A percentile compares a stretch with the other conserved stretches of the same genome.
Conservation (phyloP, 768 basidiomycete genomes). For the Trametes sanguinea region DNA sequence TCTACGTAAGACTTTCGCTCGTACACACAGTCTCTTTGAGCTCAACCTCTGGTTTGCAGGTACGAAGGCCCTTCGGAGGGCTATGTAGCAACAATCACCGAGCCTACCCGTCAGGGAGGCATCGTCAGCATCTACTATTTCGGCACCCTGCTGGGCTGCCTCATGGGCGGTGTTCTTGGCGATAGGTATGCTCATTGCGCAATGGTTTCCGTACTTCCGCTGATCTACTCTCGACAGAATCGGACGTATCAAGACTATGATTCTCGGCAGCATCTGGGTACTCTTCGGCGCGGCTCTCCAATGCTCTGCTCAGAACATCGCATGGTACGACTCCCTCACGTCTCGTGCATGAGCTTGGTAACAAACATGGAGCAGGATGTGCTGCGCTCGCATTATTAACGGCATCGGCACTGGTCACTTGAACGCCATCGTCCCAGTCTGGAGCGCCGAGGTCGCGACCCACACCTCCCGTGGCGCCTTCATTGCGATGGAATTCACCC, state of each 20-base stretch:
- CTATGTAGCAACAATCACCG: conserved; percentile 44
- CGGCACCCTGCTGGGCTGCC: conserved; percentile 43
- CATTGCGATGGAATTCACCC: conserved; percentile 46
- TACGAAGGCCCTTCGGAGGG: conserved; percentile 44
- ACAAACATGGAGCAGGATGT: conserved; percentile 39
- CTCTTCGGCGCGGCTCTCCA: conserved; percentile 45
- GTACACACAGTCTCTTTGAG: neutral
- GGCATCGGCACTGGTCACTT: conserved; percentile 47
- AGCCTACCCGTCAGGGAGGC: conserved; percentile 46
- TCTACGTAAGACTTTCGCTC: conserved; percentile 31
- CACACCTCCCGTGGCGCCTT: conserved; percentile 48
- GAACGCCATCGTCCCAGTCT: conserved; percentile 48
- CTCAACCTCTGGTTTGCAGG: conserved; percentile 10
- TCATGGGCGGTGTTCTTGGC: conserved; percentile 44
- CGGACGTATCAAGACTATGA: conserved; percentile 44
- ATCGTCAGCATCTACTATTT: conserved; percentile 51
- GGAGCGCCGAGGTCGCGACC: conserved; percentile 47
- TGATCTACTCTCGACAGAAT: conserved; percentile 25
- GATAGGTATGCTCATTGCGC: conserved; percentile 26
- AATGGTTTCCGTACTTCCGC: neutral
- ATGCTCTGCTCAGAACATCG: conserved; percentile 44
- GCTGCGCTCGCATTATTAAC: conserved; percentile 46
- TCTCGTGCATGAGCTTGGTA: neutral
- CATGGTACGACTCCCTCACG: conserved; percentile 35
- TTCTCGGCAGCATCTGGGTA: conserved; percentile 43